phyloP scores from a whole-genome alignment of 2,329 filamentous ascomycete species.

The Aureobasidium sp. region DNA sequence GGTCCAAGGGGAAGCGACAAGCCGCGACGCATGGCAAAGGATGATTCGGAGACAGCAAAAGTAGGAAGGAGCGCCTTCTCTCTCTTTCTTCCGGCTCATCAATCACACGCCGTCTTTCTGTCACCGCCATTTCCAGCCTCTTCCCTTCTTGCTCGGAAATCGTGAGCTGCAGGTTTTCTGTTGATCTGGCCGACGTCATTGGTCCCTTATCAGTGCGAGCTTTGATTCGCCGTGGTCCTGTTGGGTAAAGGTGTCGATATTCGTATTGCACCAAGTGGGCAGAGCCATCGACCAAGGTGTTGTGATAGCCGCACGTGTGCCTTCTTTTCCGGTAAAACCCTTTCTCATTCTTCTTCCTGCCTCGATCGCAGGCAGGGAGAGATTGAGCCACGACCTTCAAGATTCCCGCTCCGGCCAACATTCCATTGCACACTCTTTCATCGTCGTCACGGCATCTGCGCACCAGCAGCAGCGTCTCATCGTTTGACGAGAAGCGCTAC shows the following conservation, averaged over 20 bases:
- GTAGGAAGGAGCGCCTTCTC: neutral
- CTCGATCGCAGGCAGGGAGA: conserved; percentile 8
- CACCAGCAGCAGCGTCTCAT: conserved; percentile 28
- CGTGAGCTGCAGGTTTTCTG: conserved; percentile 1
- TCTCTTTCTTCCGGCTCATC: neutral
- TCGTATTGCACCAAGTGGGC: neutral
- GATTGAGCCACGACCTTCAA: conserved; percentile 51
- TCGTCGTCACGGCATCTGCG: conserved; percentile 35
- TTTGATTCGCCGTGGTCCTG: neutral
- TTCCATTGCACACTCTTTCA: conserved; percentile 72
- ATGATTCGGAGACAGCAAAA: conserved; percentile 1
- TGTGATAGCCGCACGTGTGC: conserved; percentile 5
- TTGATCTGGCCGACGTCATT: conserved; percentile 10
- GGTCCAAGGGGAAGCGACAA: conserved; percentile 5
- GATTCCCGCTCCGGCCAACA: conserved; percentile 80
- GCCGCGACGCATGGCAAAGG: conserved; percentile 12
- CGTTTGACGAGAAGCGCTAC: conserved; percentile 41
- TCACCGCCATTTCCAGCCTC: neutral
- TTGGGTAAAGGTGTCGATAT: neutral
- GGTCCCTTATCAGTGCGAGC: conserved; percentile 2
- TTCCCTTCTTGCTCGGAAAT: neutral
- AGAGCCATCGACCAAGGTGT: conserved; percentile 1
- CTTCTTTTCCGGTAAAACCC: neutral
- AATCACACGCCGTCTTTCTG: neutral
- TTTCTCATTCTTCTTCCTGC: conserved; percentile 2